Evolutionary conservation across 2,329 filamentous ascomycete species (phyloP).

Genomic region (Clonostachys chloroleuca): DNA sequence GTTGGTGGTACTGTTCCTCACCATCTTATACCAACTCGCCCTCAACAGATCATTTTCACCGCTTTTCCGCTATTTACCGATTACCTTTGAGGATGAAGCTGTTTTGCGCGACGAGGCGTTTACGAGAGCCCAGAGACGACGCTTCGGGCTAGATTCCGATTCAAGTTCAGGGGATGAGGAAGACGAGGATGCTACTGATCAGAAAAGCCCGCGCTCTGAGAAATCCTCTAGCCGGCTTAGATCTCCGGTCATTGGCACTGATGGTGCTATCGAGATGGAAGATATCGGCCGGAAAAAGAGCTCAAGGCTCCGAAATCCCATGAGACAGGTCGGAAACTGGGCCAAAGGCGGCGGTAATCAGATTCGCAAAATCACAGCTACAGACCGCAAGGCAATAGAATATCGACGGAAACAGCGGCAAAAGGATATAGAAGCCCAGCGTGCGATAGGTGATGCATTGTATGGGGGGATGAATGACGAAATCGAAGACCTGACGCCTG

Average conservation of each 20-base stretch:
- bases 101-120: constrained; percentile 89
- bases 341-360: constrained; percentile 37
- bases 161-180: constrained; percentile 26
- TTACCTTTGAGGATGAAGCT: constrained; percentile 93
- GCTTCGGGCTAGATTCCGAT: constrained; percentile 58
- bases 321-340: constrained; percentile 42
- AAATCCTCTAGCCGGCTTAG: neutral
- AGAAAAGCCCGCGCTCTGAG: neutral
- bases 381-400: constrained; percentile 31
- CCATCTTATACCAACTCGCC: constrained; percentile 71
- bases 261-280: constrained; percentile 36
- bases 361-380: constrained; percentile 35
- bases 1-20: constrained; percentile 70
- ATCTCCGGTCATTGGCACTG: neutral
- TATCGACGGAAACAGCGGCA: constrained; percentile 43
- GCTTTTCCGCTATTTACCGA: constrained; percentile 82
- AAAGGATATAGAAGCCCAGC: constrained; percentile 68
- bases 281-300: constrained; percentile 7
- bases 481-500: constrained; percentile 87
- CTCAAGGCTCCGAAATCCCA: constrained; percentile 31
- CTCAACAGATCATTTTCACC: constrained; percentile 82
- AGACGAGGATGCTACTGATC: neutral
- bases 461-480: constrained; percentile 89
- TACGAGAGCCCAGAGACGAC: constrained; percentile 68
- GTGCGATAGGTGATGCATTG: constrained; percentile 70